A percentile compares a stretch with the other conserved stretches of the same genome.
Conservation (phyloP, 345 rosid species). For the Microcos paniculata region DNA sequence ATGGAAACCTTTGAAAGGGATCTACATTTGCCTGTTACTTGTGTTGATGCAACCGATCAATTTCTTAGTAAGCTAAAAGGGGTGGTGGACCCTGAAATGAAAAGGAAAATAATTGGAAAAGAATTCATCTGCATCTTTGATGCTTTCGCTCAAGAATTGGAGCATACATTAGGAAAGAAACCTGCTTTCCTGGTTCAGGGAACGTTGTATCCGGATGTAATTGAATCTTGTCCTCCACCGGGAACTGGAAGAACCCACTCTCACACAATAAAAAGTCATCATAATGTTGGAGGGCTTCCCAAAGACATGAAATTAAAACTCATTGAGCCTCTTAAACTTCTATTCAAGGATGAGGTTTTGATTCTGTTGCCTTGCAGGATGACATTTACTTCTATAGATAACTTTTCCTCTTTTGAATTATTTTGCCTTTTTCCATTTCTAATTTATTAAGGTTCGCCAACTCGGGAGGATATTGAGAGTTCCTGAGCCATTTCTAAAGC, state of each 20-base stretch:
- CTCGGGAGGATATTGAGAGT: conserved; percentile 83
- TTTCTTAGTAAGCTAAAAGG: conserved; percentile 89
- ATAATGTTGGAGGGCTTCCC: conserved; percentile 98
- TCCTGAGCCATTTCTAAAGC: conserved; percentile 82
- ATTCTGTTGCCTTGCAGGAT: conserved; percentile 7
- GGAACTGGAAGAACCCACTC: conserved; percentile 90
- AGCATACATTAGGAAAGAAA: conserved; percentile 70
- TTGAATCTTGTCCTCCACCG: conserved; percentile 99
- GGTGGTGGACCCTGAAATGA: conserved; percentile 85
- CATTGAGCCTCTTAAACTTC: conserved; percentile 91
- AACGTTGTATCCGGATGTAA: conserved; percentile 92
- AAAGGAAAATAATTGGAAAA: conserved; percentile 90
- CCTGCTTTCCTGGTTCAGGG: conserved; percentile 93
- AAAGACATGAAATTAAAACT: conserved; percentile 97
- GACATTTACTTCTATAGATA: neutral
- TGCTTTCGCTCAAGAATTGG: conserved; percentile 73
- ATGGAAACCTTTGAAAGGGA: conserved; percentile 86
- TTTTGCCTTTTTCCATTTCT: neutral
- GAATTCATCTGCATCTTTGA: conserved; percentile 87
- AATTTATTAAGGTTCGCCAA: conserved; percentile 69
- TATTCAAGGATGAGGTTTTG: conserved; percentile 93
- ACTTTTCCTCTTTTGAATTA: neutral
- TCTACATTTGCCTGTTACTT: conserved; percentile 85
- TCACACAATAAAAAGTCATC: conserved; percentile 98
- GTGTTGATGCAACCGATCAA: conserved; percentile 73